Conservation (phyloP, 2,329 filamentous ascomycete species). For the Pseudogymnoascus sp. region DNA sequence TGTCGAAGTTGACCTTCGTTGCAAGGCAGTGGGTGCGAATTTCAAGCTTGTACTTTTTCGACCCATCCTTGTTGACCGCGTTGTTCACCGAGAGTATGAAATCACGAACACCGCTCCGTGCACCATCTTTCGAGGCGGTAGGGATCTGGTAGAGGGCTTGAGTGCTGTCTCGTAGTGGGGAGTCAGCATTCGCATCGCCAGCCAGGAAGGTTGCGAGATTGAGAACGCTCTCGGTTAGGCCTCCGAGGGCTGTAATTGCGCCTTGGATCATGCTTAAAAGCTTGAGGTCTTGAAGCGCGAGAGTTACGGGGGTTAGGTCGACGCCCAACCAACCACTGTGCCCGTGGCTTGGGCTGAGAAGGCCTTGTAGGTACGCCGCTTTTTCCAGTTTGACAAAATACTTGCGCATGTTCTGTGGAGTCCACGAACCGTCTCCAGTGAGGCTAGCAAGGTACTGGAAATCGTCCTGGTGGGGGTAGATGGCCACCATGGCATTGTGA, state of each 20-base stretch:
- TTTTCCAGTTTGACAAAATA: slow-evolving; percentile 17
- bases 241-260: slow-evolving; percentile 10
- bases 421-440: slow-evolving; percentile 22
- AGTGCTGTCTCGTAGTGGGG: slow-evolving; percentile 17
- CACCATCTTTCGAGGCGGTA: slow-evolving; percentile 16
- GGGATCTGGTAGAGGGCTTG: slow-evolving; percentile 22
- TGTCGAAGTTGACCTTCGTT: slow-evolving; percentile 33
- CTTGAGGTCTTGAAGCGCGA: slow-evolving; percentile 12
- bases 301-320: slow-evolving; percentile 11
- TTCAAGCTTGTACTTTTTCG: slow-evolving; percentile 18
- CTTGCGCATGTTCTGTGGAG: slow-evolving; percentile 17
- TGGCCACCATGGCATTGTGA: slow-evolving; percentile 22
- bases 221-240: neutral
- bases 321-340: slow-evolving; percentile 26
- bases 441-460: slow-evolving; percentile 18
- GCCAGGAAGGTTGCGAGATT: slow-evolving; percentile 15
- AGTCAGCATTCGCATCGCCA: slow-evolving; percentile 19
- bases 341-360: slow-evolving; percentile 17
- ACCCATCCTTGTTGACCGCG: slow-evolving; percentile 14
- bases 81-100: slow-evolving; percentile 20
- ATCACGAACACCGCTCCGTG: slow-evolving; percentile 19
- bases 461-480: slow-evolving; percentile 19
- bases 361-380: slow-evolving; percentile 12
- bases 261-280: slow-evolving; percentile 14
- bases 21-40: slow-evolving; percentile 25